Conservation (phyloP, 2,329 filamentous ascomycete species). For the Diplodia sapinea region DNA sequence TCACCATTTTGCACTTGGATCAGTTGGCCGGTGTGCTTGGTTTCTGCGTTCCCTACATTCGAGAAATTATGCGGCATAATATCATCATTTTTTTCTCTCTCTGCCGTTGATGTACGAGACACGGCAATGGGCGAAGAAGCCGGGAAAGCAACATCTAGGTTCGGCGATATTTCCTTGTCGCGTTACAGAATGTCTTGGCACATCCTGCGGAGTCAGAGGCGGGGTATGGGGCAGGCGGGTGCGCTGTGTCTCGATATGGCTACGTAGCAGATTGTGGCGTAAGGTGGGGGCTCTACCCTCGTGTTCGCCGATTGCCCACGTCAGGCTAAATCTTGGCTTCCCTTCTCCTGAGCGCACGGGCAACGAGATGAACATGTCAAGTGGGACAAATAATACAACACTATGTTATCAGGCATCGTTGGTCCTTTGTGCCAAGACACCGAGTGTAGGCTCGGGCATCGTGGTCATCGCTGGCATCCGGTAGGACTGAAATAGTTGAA, state of each 20-base stretch:
- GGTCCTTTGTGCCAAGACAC: conserved; percentile 5
- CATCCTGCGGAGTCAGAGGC: not conserved
- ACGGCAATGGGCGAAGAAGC: not conserved
- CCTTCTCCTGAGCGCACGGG: not conserved
- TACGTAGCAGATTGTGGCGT: not conserved
- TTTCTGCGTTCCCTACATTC: not conserved
- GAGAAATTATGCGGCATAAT: not conserved
- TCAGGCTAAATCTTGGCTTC: not conserved
- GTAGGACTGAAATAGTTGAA: not conserved
- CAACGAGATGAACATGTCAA: not conserved
- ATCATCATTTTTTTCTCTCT: not conserved
- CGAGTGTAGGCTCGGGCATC: not conserved
- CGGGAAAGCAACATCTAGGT: not conserved
- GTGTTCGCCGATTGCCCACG: not conserved
- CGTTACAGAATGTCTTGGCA: conserved; percentile 19
- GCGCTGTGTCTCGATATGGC: not conserved
- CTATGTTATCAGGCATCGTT: not conserved
- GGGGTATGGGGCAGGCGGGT: not conserved
- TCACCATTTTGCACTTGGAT: not conserved
- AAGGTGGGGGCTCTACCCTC: not conserved
- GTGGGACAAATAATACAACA: not conserved
- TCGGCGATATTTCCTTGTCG: not conserved
- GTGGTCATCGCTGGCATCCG: too few species aligned
- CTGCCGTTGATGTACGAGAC: not conserved
- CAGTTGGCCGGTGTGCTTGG: too few species aligned